phyloP scores from a whole-genome alignment of 164 flowering plant genomes.

The Santalum album region DNA sequence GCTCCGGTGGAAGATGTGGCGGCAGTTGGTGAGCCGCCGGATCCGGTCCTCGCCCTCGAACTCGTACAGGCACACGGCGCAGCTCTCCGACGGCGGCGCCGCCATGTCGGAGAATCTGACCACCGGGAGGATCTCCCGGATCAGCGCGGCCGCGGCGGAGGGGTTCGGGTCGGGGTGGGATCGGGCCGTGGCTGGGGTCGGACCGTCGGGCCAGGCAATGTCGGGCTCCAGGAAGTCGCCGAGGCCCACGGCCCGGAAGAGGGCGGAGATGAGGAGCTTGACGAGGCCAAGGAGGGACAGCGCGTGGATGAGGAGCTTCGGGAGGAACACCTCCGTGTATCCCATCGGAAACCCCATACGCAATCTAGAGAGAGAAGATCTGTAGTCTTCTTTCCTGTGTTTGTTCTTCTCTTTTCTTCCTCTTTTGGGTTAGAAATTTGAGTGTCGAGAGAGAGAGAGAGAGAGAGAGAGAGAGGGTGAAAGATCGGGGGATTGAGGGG shows the following conservation, averaged over 20 bases:
- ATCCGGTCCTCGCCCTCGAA: constrained; percentile 49
- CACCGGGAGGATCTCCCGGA: constrained; percentile 59
- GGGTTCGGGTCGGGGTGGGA: constrained; percentile 5
- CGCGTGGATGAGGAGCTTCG: constrained; percentile 33
- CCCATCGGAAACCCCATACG: constrained; percentile 52
- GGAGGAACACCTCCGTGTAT: constrained; percentile 44
- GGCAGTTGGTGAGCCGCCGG: constrained; percentile 50
- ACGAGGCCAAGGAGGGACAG: constrained; percentile 35
- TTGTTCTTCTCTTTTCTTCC: no score
- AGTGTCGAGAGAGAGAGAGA: no score
- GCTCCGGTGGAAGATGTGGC: constrained; percentile 57
- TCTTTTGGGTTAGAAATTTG: no score
- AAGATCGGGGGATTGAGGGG: no score
- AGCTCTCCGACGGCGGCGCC: constrained; percentile 29
- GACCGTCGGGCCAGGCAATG: constrained; percentile 15
- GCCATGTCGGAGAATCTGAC: constrained; percentile 37
- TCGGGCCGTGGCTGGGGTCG: constrained; percentile 1
- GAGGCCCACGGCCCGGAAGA: constrained; percentile 33
- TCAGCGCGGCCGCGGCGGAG: constrained; percentile 28
- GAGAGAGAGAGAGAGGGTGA: no score
- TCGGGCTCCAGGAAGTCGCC: constrained; percentile 41
- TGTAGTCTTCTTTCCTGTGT: no score
- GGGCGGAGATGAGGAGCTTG: constrained; percentile 23
- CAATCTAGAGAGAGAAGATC: no score
- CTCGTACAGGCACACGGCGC: constrained; percentile 70